Conservation (phyloP, 331 rosid genomes). For the Malus hybrid region DNA sequence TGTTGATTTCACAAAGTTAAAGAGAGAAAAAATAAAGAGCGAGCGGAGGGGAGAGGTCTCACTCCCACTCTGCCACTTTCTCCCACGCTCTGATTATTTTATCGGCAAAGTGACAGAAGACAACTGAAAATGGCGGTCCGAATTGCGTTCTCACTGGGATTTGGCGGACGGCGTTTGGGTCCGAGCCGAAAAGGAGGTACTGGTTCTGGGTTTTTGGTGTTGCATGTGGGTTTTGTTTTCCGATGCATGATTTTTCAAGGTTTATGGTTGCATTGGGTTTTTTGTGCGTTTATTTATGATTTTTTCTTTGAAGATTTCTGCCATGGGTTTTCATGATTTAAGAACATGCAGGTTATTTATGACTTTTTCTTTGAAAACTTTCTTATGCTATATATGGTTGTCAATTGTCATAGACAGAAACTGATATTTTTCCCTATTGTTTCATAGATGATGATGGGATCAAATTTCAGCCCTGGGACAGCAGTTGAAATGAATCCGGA, state of each 20-base stretch:
- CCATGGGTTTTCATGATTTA: background rate
- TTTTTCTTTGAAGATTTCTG: background rate
- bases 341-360: background rate
- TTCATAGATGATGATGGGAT: no score
- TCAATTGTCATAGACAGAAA: no score
- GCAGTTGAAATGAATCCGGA: no score
- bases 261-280: background rate
- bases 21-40: no score
- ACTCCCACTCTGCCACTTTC: no score
- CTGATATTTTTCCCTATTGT: no score
- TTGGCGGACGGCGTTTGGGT: slow-evolving; percentile 4
- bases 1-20: no score
- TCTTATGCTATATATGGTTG: no score
- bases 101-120: background rate
- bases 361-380: no score
- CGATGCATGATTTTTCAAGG: background rate
- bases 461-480: no score
- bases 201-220: background rate
- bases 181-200: background rate
- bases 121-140: background rate
- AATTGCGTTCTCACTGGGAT: slow-evolving; percentile 11
- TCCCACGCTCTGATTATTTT: background rate
- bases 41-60: no score
- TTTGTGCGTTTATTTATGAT: background rate
- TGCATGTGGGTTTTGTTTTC: background rate